phyloP scores from a whole-genome alignment of 2,329 filamentous ascomycete species.

The Bipolaris bicolor region DNA sequence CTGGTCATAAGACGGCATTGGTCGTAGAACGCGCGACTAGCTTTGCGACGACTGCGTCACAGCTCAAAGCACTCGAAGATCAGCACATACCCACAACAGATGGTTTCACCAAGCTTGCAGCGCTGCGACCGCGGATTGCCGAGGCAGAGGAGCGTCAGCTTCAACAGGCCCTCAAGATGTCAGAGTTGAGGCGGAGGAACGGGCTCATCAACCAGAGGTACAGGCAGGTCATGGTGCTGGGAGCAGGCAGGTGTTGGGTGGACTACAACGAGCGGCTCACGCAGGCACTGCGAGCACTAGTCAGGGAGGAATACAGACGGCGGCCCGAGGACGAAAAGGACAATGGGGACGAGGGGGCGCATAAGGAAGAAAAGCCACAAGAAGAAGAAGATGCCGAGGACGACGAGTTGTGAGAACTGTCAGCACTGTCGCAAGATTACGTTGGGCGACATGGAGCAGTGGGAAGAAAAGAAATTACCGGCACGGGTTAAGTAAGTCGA shows the following conservation, averaged over 20 bases:
- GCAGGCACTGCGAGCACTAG: constrained; percentile 68
- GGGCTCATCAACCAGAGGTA: constrained; percentile 63
- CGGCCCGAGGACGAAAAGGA: constrained; percentile 51
- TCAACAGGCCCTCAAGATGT: constrained; percentile 66
- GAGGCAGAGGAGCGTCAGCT: constrained; percentile 66
- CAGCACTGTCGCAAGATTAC: background rate
- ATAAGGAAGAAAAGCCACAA: constrained; percentile 5
- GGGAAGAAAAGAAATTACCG: constrained; percentile 1
- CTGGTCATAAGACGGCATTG: constrained; percentile 41
- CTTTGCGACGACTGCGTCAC: constrained; percentile 52
- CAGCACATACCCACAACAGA: constrained; percentile 52
- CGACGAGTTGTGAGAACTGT: constrained; percentile 17
- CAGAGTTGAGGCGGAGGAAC: constrained; percentile 67
- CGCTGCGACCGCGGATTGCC: constrained; percentile 67
- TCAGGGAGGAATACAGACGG: constrained; percentile 65
- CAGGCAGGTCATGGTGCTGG: constrained; percentile 75
- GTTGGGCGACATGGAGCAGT: background rate
- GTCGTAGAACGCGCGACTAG: constrained; percentile 53
- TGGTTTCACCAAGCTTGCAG: constrained; percentile 60
- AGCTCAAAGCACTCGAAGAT: constrained; percentile 54
- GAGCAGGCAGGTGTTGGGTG: constrained; percentile 71
- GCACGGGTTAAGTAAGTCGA: background rate
- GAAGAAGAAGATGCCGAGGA: constrained; percentile 15
- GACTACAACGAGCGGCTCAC: constrained; percentile 72
- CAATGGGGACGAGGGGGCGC: background rate